A percentile compares a stretch with the other conserved stretches of the same genome.
These are phyloP conservation scores for Penicillium frequentans DNA, from an alignment of 2,329 filamentous ascomycete genomes.

Conservation along the genomic window DNA sequence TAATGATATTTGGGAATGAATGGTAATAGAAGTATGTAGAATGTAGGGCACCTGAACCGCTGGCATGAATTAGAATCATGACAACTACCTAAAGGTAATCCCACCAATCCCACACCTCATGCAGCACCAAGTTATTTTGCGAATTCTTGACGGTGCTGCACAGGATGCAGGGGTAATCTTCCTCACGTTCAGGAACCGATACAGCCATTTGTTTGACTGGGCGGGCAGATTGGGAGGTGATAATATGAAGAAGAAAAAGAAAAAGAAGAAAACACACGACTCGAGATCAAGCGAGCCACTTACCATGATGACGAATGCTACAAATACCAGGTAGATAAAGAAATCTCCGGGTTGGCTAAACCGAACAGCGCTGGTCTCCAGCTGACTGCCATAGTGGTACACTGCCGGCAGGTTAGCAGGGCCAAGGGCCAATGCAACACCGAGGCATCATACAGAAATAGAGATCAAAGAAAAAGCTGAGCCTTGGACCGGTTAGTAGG, in stretches of 20 bases:
- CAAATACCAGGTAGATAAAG: slow-evolving; percentile 75
- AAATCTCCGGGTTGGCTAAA: slow-evolving; percentile 77
- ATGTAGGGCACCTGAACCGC: slow-evolving; percentile 70
- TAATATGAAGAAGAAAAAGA: slow-evolving; percentile 17
- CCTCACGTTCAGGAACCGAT: slow-evolving; percentile 82
- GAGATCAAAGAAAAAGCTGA: slow-evolving; percentile 68
- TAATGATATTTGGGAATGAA: slow-evolving; percentile 24
- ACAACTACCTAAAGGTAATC: slow-evolving; percentile 65
- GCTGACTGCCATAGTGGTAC: slow-evolving; percentile 72
- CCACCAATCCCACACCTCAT: slow-evolving; percentile 73
- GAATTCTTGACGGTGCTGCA: slow-evolving; percentile 60
- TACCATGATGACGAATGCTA: slow-evolving; percentile 74
- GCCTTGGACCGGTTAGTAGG: slow-evolving; percentile 55
- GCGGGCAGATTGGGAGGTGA: slow-evolving; percentile 76
- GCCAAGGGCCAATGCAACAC: slow-evolving; percentile 17
- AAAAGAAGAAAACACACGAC: slow-evolving; percentile 2
- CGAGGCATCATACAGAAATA: slow-evolving; percentile 60
- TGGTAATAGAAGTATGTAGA: slow-evolving; percentile 25
- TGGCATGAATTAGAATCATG: slow-evolving; percentile 56
- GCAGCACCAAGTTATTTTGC: slow-evolving; percentile 56
- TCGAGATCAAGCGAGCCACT: slow-evolving; percentile 47
- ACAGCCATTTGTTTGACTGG: slow-evolving; percentile 68
- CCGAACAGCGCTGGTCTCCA: slow-evolving; percentile 70
- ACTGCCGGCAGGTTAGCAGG: slow-evolving; percentile 49
- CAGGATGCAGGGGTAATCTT: slow-evolving; percentile 71